Base-by-base conservation (phyloP, 2,329 filamentous ascomycete genomes). In the Capronia epimyces region DNA sequence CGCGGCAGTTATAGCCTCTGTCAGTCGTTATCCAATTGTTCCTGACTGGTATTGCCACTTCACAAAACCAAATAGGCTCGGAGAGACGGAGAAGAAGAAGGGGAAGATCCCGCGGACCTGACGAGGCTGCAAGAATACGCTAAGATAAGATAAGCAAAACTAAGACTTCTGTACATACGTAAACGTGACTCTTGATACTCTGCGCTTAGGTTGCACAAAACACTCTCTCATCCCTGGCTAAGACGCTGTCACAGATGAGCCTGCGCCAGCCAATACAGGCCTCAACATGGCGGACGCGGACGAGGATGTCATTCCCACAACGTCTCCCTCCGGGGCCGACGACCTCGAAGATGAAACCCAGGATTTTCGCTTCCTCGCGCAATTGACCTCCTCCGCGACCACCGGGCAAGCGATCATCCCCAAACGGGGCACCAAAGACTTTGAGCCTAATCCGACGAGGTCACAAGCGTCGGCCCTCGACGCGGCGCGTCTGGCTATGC, bases 401-500 rank as follows among this genome's bases (percentile, higher is more conserved):
- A 55, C 62, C 21, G 60, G 62, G 22, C 61, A 68, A 50, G 56
- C 66, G 13, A 61, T 82, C 61, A 78, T 90, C 9, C 89, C 95
- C 29, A 89, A 91, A 59, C 88, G 89, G 57, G 93, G 93, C 54
- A 89, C 95, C 67, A 98, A 98, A 69, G 93, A 98, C 71, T 98
- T 96, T 67, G 93, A 97, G 71, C 84, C 87, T 22, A 89, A 97
- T 69, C 87, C 87, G 42, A 97, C 93, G 2, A 79, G 81, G 25
- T 81, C 87, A 25, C 93, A 98, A 69, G 82, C 84, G 58, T 77
- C 79, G 50, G 80, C 84, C 7, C 82, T 98, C 45, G 85, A 89
- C 63, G 80, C 86, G 41, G 95, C 89, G 56, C 83, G 91, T 48
- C 77, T 79, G 60, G 91, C 90, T 16, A 93, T 98, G 86, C 87